Evolutionary conservation across 192 early-diverging fungal genomes (phyloP), one percentile per base, ranked within the genome.

Genomic region (Backusella tarrabulga): DNA sequence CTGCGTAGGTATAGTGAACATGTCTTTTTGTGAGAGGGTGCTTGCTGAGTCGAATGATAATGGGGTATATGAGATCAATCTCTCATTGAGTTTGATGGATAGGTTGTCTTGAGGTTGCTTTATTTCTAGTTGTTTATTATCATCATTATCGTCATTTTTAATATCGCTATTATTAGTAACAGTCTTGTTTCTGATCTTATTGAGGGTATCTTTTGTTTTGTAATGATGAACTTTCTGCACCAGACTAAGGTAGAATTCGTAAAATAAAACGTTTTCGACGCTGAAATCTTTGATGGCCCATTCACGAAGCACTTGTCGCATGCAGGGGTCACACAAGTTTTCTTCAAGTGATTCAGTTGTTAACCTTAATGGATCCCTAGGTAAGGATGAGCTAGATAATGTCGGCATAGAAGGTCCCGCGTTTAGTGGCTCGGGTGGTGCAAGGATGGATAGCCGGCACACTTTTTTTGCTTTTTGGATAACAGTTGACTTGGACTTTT

Each of bases 201-300:
- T 29, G 23, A 63, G 56, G 26, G 23, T 26, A 63, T 63, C 56
- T 15, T 63, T 63, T 11, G 56, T 29, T 63, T 12, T 68, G 34
- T 3, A 32, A 50, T 1, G 29, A 36, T 73, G 67, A 4, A 76
- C 32, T 34, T 52, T 23, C 12, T 67, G 34, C 2, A 44, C 34
- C 0, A 79, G 38, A 14, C 21, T n/a, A 6, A 26, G 21, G 34
- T 79, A 79, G 15, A 63, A 36, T 41, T 79, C 78, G 60, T 56
- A 79, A 34, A 79, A 79, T 14, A 79, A 21, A 7, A 79, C 68
- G 34, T 79, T 75, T 42, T 79, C 78, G 12, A 69, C 68, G 36
- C 73, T 79, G 34, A 79, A 79, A 44, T 79, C 78, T 29, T 79
- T 42, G 17, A 79, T 68, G 3, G 78, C 72, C 34, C 67, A 36